Percentiles rank a stretch among this genome's conserved stretches.
Evolutionary conservation across 2,329 filamentous ascomycete species (phyloP).

Genomic region (Lasiodiplodia hormozganensis): DNA sequence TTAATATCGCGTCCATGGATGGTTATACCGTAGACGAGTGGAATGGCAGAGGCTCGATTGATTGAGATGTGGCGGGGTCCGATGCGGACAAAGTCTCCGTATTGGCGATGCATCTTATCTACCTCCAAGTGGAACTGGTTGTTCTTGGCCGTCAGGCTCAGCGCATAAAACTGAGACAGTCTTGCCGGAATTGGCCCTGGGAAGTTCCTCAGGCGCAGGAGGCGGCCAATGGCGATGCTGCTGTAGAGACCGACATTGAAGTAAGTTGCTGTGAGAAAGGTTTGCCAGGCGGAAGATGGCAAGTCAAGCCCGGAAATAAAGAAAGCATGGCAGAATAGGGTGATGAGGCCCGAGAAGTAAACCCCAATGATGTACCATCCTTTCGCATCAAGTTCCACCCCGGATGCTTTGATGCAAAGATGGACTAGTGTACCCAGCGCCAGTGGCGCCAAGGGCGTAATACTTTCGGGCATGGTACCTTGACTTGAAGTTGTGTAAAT

Average conservation of each 20-base stretch:
- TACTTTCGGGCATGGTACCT: neutral
- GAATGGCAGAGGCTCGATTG: slow-evolving; percentile 36
- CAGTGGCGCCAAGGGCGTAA: neutral
- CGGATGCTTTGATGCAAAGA: neutral
- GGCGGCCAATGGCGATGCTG: slow-evolving; percentile 49
- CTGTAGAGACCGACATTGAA: slow-evolving; percentile 32
- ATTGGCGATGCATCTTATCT: slow-evolving; percentile 8
- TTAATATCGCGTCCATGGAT: slow-evolving; percentile 38
- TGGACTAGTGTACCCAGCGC: neutral
- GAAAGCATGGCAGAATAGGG: neutral
- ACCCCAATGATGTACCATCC: neutral
- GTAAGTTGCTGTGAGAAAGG: neutral
- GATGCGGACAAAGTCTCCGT: slow-evolving; percentile 28
- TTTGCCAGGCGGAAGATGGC: neutral
- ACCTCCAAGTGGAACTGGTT: slow-evolving; percentile 29
- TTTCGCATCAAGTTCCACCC: neutral
- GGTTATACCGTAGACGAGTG: slow-evolving; percentile 24
- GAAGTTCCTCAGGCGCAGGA: slow-evolving; percentile 43
- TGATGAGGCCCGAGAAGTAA: neutral
- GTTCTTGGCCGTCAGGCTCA: neutral
- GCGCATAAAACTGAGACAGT: slow-evolving; percentile 17
- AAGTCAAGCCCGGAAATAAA: neutral
- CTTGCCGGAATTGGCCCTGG: slow-evolving; percentile 20
- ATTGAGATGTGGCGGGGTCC: slow-evolving; percentile 38
- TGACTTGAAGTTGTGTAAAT: neutral